Conservation (phyloP, 306 rosid genomes). For the Pachyrhizus erosus region DNA sequence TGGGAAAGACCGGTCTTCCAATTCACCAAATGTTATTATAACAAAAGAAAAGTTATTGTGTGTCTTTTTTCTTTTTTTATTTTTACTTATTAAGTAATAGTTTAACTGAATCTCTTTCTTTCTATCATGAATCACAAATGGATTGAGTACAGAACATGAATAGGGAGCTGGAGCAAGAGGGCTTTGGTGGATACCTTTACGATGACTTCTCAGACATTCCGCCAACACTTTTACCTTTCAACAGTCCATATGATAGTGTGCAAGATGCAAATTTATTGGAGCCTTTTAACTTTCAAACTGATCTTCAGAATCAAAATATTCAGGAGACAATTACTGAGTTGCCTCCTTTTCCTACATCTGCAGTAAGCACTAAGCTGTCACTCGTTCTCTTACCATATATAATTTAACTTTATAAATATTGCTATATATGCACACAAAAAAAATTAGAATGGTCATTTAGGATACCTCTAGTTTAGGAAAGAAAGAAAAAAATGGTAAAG, state of each 20-base stretch:
- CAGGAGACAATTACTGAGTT: too few relatives aligned
- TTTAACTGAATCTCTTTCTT: neutral
- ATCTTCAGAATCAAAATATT: too few relatives aligned
- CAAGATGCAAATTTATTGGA: neutral
- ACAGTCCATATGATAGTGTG: neutral
- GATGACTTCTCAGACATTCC: neutral
- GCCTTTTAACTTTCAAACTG: neutral
- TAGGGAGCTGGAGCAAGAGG: neutral
- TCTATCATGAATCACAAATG: neutral
- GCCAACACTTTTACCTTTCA: neutral
- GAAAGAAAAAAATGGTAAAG: neutral
- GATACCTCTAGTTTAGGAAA: neutral
- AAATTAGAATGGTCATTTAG: neutral
- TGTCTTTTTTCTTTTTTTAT: neutral
- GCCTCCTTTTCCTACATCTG: neutral
- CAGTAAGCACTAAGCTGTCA: neutral
- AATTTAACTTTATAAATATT: neutral
- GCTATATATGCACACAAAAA: neutral
- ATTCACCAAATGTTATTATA: too few relatives aligned
- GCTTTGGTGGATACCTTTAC: neutral
- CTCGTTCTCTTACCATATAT: neutral
- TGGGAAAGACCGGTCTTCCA: too few relatives aligned
- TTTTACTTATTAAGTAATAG: neutral
- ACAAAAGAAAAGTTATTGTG: neutral
- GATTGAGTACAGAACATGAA: neutral